Evolutionary conservation across 2,329 filamentous ascomycete genomes (phyloP).

Genomic region (Didymella glomerata): DNA sequence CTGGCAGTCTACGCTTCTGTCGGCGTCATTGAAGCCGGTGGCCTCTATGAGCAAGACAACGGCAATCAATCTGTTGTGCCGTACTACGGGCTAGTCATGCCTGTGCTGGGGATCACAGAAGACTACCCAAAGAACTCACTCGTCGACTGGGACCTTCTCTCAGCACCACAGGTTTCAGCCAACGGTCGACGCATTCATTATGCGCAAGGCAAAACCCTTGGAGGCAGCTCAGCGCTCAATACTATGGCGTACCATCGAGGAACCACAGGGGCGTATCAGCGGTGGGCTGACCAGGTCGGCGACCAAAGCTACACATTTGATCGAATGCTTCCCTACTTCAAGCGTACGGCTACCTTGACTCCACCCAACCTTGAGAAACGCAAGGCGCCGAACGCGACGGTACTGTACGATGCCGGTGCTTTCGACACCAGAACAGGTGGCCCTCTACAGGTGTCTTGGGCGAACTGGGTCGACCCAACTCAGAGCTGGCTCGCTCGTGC

Average conservation of each 20-base stretch:
- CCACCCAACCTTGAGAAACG: slow-evolving; percentile 35
- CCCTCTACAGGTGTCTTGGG: slow-evolving; percentile 38
- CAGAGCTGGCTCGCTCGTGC: slow-evolving; percentile 36
- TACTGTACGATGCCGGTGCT: slow-evolving; percentile 26
- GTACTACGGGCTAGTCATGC: slow-evolving; percentile 28
- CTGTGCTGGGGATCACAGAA: slow-evolving; percentile 29
- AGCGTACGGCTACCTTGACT: slow-evolving; percentile 40
- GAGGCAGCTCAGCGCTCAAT: slow-evolving; percentile 41
- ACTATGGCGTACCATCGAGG: slow-evolving; percentile 40
- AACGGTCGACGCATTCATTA: slow-evolving; percentile 42
- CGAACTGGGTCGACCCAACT: slow-evolving; percentile 38
- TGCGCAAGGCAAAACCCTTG: slow-evolving; percentile 45
- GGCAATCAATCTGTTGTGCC: slow-evolving; percentile 41
- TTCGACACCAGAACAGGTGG: slow-evolving; percentile 29
- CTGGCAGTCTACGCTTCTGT: slow-evolving; percentile 33
- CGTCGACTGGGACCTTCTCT: slow-evolving; percentile 43
- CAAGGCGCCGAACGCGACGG: slow-evolving; percentile 31
- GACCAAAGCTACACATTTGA: slow-evolving; percentile 44
- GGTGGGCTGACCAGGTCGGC: slow-evolving; percentile 44
- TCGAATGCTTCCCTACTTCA: slow-evolving; percentile 41
- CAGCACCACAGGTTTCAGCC: slow-evolving; percentile 29
- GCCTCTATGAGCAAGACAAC: slow-evolving; percentile 38
- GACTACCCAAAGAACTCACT: slow-evolving; percentile 32
- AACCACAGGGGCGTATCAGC: slow-evolving; percentile 32
- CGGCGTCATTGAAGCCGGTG: slow-evolving; percentile 41